Evolutionary conservation across 352 stramenopile genomes (phyloP).

Genomic region (Phytophthora litchii): DNA sequence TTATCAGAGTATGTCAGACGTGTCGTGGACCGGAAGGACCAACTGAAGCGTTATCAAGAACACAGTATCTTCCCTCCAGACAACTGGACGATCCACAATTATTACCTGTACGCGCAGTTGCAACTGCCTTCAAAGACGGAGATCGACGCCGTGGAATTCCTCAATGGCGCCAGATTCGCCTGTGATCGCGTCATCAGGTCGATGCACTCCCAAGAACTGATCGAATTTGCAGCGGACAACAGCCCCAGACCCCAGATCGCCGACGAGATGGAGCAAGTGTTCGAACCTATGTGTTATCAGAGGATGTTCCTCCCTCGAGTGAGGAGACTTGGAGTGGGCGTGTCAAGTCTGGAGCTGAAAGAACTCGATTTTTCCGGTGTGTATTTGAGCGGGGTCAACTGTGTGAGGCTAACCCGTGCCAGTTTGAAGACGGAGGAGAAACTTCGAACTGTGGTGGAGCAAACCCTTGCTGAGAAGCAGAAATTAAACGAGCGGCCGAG

Average conservation of each 20-base stretch:
- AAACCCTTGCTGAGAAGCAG: conserved; percentile 9
- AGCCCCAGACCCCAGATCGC: conserved; percentile 19
- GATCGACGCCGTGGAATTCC: conserved; percentile 51
- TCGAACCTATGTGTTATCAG: conserved; percentile 28
- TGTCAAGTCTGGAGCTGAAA: conserved; percentile 31
- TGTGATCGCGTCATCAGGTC: conserved; percentile 36
- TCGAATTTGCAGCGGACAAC: conserved; percentile 33
- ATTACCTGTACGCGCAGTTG: conserved; percentile 38
- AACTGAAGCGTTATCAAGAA: conserved; percentile 25
- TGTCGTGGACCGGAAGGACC: conserved; percentile 6
- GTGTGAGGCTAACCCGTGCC: conserved; percentile 27
- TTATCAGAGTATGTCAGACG: conserved; percentile 9
- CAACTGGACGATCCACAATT: conserved; percentile 25
- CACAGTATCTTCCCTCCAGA: conserved; percentile 26
- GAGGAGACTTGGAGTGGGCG: conserved; percentile 21
- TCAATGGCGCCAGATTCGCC: conserved; percentile 44
- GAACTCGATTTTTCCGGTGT: conserved; percentile 43
- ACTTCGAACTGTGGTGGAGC: conserved; percentile 5
- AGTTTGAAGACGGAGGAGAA: conserved; percentile 32
- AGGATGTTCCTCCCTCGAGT: conserved; percentile 32
- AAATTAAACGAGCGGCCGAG: background rate
- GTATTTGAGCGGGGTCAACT: conserved; percentile 33
- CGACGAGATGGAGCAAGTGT: conserved; percentile 21
- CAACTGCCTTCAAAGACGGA: conserved; percentile 42
- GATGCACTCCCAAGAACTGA: conserved; percentile 41